phyloP scores from a whole-genome alignment of 495 filamentous ascomycete genomes.

The Penicillium turbatum region DNA sequence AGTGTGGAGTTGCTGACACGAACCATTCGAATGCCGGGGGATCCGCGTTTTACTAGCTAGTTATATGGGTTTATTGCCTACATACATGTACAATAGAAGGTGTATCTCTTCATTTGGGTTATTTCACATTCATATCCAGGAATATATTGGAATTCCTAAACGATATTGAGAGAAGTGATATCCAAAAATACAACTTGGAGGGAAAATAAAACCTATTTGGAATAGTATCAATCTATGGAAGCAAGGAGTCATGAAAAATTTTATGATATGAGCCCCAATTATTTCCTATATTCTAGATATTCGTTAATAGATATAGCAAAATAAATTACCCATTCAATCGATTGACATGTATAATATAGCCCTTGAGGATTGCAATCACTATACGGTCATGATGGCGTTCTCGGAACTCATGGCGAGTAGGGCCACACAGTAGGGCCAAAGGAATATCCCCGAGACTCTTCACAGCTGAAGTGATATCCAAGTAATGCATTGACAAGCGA shows the following conservation, averaged over 20 bases:
- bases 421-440: neutral
- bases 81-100: neutral
- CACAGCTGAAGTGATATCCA: neutral
- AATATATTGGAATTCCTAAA: neutral
- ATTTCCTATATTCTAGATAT: neutral
- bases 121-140: neutral
- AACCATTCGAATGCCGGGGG: neutral
- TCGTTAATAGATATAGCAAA: neutral
- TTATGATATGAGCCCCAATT: neutral
- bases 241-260: neutral
- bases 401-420: neutral
- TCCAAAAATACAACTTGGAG: neutral
- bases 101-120: neutral
- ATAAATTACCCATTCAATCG: neutral
- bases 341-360: neutral
- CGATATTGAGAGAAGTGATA: neutral
- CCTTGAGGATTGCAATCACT: constrained; percentile 4
- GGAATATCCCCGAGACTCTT: constrained; percentile 1
- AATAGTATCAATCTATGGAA: neutral
- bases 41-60: neutral
- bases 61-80: no score
- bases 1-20: constrained; percentile 1
- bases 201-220: neutral
- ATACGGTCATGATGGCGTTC: constrained; percentile 24
- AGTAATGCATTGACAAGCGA: neutral